Conservation (phyloP, 1,284 basidiomycete genomes). For the Cerioporus squamosus region DNA sequence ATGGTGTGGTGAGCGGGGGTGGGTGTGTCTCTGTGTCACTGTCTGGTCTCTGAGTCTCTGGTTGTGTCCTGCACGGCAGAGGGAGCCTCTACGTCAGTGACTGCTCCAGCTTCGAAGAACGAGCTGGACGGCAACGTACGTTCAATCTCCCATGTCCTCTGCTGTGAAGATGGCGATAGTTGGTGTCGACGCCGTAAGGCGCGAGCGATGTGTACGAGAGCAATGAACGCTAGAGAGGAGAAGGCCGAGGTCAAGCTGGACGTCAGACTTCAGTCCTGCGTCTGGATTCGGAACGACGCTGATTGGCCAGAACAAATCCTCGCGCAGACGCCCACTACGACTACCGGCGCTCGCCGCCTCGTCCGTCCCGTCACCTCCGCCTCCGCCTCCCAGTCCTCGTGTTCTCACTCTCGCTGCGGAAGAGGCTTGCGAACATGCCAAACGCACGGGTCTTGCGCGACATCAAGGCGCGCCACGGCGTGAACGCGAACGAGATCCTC, state of each 20-base stretch:
- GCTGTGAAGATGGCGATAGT: neutral
- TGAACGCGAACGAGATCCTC: conserved; percentile 76
- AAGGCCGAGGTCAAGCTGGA: conserved; percentile 14
- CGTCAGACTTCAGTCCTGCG: neutral
- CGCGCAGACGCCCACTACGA: neutral
- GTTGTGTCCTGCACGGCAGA: neutral
- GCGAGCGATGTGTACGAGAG: conserved; percentile 6
- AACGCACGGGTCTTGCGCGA: conserved; percentile 73
- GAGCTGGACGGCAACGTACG: conserved; percentile 6
- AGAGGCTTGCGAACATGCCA: conserved; percentile 27
- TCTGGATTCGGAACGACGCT: conserved; percentile 14
- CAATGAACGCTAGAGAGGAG: conserved; percentile 11
- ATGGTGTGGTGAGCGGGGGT: neutral
- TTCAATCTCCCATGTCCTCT: conserved; percentile 26
- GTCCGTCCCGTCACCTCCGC: conserved; percentile 11
- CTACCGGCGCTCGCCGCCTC: neutral
- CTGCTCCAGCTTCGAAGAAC: neutral
- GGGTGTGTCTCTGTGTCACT: neutral
- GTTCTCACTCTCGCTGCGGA: neutral
- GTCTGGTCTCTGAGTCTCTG: neutral
- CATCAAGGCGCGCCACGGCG: conserved; percentile 74
- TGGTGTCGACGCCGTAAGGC: conserved; percentile 7
- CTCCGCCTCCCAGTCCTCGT: neutral
- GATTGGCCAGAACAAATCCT: conserved; percentile 20
- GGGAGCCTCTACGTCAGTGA: neutral